phyloP scores from a whole-genome alignment of 1,284 basidiomycete species.

The Papiliotrema nemorosa region DNA sequence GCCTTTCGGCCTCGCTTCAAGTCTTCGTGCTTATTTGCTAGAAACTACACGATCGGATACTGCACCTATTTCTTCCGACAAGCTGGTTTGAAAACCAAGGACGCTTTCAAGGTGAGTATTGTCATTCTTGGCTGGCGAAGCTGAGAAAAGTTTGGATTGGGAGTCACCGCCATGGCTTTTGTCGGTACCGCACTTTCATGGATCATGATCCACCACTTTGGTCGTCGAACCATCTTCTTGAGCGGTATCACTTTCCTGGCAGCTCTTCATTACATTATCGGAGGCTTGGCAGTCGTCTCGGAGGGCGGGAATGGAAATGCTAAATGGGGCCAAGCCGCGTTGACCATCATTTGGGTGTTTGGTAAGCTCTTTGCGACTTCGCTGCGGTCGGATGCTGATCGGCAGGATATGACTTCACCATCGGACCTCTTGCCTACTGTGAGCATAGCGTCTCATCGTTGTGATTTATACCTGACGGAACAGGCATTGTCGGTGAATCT shows the following conservation, averaged over 20 bases:
- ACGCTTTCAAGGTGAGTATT: conserved; percentile 27
- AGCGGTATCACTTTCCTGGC: conserved; percentile 5
- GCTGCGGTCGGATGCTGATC: no score
- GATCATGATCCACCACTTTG: conserved; percentile 26
- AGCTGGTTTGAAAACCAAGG: conserved; percentile 41
- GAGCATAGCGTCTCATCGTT: not conserved
- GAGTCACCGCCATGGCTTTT: conserved; percentile 37
- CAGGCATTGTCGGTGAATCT: conserved; percentile 48
- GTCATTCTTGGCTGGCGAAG: no score
- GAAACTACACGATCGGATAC: conserved; percentile 2
- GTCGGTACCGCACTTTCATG: conserved; percentile 14
- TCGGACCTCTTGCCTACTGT: conserved; percentile 3
- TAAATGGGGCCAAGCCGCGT: conserved; percentile 10
- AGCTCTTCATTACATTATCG: not conserved
- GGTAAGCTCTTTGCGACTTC: no score
- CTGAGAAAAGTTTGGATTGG: conserved; percentile 25
- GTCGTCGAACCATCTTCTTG: conserved; percentile 49
- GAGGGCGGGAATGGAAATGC: not conserved
- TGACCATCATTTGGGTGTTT: conserved; percentile 12
- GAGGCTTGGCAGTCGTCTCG: not conserved
- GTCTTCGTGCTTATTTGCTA: no score
- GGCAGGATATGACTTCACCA: conserved; percentile 7
- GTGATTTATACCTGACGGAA: not conserved
- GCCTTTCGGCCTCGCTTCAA: no score
- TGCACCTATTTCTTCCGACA: conserved; percentile 42